phyloP scores from a whole-genome alignment of 2,329 filamentous ascomycete species.

The Cordyceps pruinosa region DNA sequence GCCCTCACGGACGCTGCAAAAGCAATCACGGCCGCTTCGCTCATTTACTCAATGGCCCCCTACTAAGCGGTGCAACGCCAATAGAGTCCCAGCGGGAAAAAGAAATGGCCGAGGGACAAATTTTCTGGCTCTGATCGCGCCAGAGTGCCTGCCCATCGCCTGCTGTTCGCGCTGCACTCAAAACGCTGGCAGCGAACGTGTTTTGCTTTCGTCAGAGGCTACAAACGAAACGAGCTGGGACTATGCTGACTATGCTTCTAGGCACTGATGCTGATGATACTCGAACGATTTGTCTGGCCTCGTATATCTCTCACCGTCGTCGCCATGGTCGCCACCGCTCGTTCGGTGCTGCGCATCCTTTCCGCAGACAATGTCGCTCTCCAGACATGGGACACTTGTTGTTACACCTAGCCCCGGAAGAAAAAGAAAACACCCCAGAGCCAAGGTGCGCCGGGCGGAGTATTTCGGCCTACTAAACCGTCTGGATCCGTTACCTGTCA shows the following conservation, averaged over 20 bases:
- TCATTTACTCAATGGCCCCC: not conserved
- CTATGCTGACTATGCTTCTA: not conserved
- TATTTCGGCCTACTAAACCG: not conserved
- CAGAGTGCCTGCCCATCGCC: not conserved
- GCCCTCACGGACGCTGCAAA: slow-evolving; percentile 6
- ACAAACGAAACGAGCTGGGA: not conserved
- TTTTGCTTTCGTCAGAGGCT: not conserved
- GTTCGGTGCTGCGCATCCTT: not conserved
- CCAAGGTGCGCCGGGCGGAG: not conserved
- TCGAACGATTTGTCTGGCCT: not conserved
- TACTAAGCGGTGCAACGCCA: not conserved
- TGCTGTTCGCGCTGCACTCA: not conserved
- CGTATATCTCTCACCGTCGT: not conserved
- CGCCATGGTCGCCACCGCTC: not conserved
- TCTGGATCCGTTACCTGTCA: slow-evolving; percentile 13
- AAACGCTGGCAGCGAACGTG: not conserved
- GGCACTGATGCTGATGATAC: not conserved
- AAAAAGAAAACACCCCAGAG: slow-evolving; percentile 6
- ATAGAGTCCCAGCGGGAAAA: slow-evolving; percentile 6
- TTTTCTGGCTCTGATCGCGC: not conserved
- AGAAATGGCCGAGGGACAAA: not conserved
- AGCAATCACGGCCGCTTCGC: slow-evolving; percentile 1
- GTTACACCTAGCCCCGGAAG: not conserved
- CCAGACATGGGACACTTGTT: slow-evolving; percentile 8
- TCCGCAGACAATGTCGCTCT: not conserved